Evolutionary conservation across 2,329 filamentous ascomycete species (phyloP), one percentile per base, ranked within the genome.

Genomic region (Stemphylium vesicarium): DNA sequence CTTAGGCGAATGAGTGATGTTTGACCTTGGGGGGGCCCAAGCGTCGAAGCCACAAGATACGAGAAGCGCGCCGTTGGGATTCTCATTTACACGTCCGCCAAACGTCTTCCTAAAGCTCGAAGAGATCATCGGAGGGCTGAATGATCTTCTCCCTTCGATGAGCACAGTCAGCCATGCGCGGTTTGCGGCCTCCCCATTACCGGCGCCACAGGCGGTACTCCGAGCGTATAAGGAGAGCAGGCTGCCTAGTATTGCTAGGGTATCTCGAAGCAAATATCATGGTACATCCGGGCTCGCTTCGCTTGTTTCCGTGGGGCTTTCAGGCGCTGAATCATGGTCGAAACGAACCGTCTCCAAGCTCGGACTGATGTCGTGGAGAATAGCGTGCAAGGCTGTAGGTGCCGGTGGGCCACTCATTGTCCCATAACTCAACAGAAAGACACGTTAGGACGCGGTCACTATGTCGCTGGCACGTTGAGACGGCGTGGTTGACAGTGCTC

Each of bases 151-250:
- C 39, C 33, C 44, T 55, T 49, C 53, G 50, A 42, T 53, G 48
- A 43, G 52, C 33, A 47, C 56, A 59, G 60, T 64, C 57, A 60
- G 55, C 56, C 24, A 43, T 54, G 47, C 38, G 48, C 40, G 40
- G 51, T 49, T 51, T 55, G 50, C 63, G 64, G 65, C 50, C 55
- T 56, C 62, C 62, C 65, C 57, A 64, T 57, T 57, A 54, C 64
- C 65, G 65, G 62, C 56, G 48, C 53, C 45, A 57, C 48, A 33
- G 50, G 42, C 53, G 53, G 53, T 38, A 33, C 32, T 52, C 48
- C 50, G 50, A 53, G 53, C 50, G 56, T 59, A 57, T 59, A 60
- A 53, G 50, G 51, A 43, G 11, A 46, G 42, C 43, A 49, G 36
- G 39, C 39, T 49, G 48, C 50, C 50, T 35, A 41, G 18, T 13